Evolutionary conservation across 2,329 filamentous ascomycete species (phyloP), one percentile per base, ranked within the genome.

Genomic region (Aspergillus carbonarius): DNA sequence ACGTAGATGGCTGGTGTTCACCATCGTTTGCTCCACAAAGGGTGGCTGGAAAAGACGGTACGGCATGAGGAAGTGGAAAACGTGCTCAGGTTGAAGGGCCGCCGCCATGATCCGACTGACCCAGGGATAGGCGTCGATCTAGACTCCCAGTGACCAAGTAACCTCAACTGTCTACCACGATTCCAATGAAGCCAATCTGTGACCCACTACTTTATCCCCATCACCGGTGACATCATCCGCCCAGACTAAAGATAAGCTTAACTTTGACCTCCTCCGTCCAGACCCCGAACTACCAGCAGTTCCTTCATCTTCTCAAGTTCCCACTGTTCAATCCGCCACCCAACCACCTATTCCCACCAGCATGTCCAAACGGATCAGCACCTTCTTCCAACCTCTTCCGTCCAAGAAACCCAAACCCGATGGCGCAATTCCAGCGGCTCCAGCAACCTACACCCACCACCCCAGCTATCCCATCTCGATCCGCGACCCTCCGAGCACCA

Each of bases 311-410:
- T 13, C 15, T 9, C 3, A 37, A 37, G 13, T 39, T 17, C 34
- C 9, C 17, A 42, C 30, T 9, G 30, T 32, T 32, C 30, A 32
- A 32, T 42, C n/a, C 39, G 39, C 39, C 39, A 42, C 39, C 39
- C 39, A 42, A 42, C 39, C 39, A 42, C 39, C 39, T 13, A 39
- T 40, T 40, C 17, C 17, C 7, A 8, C 8, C 23, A 53, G 5
- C 44, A 76, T 76, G 74, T 59, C 73, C 10, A 87, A 88, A 69
- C 81, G 88, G 57, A 90, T 92, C 1, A 87, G 91, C 60, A 76
- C 82, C 10, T 92, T 91, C 76, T 91, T 92, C 73, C 77, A 79
- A 30, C 80, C 83, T 1, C 69, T 78, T 20, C 60, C 70, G 20
- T 58, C 76, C 3, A 77, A 78, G 32, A 72, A 78, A 73, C 62